Conservation (phyloP, 2,329 filamentous ascomycete species). For the Cladobotryum mycophilum region DNA sequence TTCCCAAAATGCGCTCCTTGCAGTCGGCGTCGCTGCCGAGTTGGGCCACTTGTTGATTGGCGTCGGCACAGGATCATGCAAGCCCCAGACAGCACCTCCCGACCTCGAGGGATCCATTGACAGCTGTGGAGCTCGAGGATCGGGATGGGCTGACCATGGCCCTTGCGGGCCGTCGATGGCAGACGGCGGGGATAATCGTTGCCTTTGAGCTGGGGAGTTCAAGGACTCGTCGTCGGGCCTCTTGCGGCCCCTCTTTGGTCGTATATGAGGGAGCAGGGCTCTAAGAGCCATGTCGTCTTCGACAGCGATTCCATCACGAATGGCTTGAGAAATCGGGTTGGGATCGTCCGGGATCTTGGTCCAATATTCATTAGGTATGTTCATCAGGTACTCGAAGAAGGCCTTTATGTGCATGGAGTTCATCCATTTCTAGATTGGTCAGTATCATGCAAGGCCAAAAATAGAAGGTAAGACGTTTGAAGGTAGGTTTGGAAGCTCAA, state of each 20-base stretch:
- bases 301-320: slow-evolving; percentile 73
- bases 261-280: slow-evolving; percentile 72
- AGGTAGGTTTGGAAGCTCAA: too few species aligned
- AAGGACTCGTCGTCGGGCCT: slow-evolving; percentile 49
- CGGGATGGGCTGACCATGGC: slow-evolving; percentile 42
- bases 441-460: background rate
- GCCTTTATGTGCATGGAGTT: slow-evolving; percentile 92
- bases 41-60: slow-evolving; percentile 66
- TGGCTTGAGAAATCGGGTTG: slow-evolving; percentile 56
- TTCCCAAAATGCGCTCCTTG: slow-evolving; percentile 47
- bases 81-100: slow-evolving; percentile 16
- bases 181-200: slow-evolving; percentile 50
- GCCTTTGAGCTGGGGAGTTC: slow-evolving; percentile 49
- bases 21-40: slow-evolving; percentile 67
- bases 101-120: slow-evolving; percentile 31
- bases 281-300: slow-evolving; percentile 87
- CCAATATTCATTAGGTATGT: slow-evolving; percentile 74
- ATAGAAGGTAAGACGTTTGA: slow-evolving; percentile 1
- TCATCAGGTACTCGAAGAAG: slow-evolving; percentile 85
- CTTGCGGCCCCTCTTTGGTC: slow-evolving; percentile 55
- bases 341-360: slow-evolving; percentile 62
- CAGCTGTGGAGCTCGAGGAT: slow-evolving; percentile 28
- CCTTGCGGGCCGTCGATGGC: slow-evolving; percentile 33
- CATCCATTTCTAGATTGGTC: slow-evolving; percentile 71
- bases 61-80: slow-evolving; percentile 52